phyloP scores from a whole-genome alignment of 2,329 filamentous ascomycete genomes.

The Penicillium capsulatum region DNA sequence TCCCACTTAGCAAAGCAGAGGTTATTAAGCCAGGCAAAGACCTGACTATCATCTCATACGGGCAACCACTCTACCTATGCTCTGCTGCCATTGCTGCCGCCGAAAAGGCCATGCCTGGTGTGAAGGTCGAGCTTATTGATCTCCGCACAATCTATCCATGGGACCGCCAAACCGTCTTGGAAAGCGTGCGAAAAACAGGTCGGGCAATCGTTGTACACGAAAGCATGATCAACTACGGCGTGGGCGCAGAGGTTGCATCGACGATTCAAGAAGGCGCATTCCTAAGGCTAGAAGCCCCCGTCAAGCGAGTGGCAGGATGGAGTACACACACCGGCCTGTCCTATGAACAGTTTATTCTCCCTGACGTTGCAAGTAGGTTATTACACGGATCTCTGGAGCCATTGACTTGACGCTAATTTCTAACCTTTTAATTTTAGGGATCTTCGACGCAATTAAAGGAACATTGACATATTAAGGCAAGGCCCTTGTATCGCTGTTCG shows the following conservation, averaged over 20 bases:
- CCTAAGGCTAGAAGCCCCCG: slow-evolving; percentile 75
- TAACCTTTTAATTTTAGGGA: no score
- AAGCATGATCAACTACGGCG: slow-evolving; percentile 82
- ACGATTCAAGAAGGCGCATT: slow-evolving; percentile 87
- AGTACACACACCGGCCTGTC: slow-evolving; percentile 75
- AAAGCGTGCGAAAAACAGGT: slow-evolving; percentile 83
- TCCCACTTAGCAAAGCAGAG: slow-evolving; percentile 82
- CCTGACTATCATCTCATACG: slow-evolving; percentile 81
- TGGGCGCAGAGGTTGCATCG: slow-evolving; percentile 84
- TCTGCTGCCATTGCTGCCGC: slow-evolving; percentile 70
- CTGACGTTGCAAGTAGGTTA: slow-evolving; percentile 78
- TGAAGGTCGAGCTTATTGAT: slow-evolving; percentile 81
- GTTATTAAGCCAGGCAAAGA: slow-evolving; percentile 74
- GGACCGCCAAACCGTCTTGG: slow-evolving; percentile 75
- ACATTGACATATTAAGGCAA: no score
- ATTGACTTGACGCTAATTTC: no score
- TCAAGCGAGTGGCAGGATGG: slow-evolving; percentile 83
- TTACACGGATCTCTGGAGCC: background rate
- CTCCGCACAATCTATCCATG: slow-evolving; percentile 85
- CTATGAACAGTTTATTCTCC: slow-evolving; percentile 76
- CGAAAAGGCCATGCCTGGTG: slow-evolving; percentile 65
- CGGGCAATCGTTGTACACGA: slow-evolving; percentile 86
- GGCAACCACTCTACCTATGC: slow-evolving; percentile 83
- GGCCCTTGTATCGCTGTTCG: no score
- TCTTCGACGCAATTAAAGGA: no score